phyloP scores from a whole-genome alignment of 1,139 yeast species.

The Zygosaccharomyces sapae region DNA sequence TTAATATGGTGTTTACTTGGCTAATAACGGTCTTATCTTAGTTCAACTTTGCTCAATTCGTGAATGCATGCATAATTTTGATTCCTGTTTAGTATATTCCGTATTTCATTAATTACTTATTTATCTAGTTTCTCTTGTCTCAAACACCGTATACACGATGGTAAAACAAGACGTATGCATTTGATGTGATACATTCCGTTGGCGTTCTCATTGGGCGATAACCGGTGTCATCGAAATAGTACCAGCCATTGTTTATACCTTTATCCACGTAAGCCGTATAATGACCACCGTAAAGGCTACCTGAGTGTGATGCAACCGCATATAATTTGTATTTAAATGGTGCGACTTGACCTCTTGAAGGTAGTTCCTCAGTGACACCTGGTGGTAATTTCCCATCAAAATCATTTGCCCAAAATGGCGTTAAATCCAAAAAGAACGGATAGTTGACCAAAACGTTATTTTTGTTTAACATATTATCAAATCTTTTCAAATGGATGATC shows the following conservation, averaged over 20 bases:
- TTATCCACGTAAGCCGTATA: conserved; percentile 82
- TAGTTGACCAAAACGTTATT: conserved; percentile 38
- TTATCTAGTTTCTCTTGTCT: neutral
- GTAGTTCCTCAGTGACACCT: conserved; percentile 44
- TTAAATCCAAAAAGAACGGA: conserved; percentile 57
- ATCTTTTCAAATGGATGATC: conserved; percentile 76
- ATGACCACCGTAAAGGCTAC: conserved; percentile 82
- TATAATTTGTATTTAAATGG: conserved; percentile 77
- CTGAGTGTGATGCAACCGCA: conserved; percentile 87
- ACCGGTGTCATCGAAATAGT: conserved; percentile 34
- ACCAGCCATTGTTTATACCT: conserved; percentile 43
- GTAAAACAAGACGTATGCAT: conserved; percentile 76
- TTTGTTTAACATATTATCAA: conserved; percentile 44
- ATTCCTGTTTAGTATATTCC: too few species aligned
- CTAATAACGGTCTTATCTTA: too few species aligned
- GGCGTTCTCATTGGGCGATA: conserved; percentile 29
- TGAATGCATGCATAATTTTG: neutral
- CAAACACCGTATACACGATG: conserved; percentile 31
- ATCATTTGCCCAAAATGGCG: conserved; percentile 70
- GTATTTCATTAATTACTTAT: neutral
- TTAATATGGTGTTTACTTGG: conserved; percentile 4
- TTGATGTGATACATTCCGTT: conserved; percentile 38
- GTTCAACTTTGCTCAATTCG: too few species aligned
- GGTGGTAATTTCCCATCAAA: conserved; percentile 37
- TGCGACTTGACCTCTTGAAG: conserved; percentile 68